Base-by-base conservation (phyloP, 371 early-diverging fungal genomes). In the Mucor ambiguus region DNA sequence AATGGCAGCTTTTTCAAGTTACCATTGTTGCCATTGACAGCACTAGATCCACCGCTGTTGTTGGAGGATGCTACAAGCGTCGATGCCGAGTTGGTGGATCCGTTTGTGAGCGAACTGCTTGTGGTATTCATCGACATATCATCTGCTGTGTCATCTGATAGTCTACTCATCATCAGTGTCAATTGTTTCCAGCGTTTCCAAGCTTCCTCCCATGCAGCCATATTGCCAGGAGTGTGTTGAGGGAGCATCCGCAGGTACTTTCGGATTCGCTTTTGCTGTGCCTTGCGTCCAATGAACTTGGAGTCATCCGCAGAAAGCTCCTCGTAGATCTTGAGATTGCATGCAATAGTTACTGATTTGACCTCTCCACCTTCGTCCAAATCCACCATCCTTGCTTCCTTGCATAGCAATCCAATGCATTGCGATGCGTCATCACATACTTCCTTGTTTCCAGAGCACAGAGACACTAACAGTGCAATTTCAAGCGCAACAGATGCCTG, bases 151-250 rank as follows among this genome's bases (percentile, higher is more conserved):
- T 81, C 83, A 22, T 88, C 88, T 1, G 74, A 57, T 4, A 73
- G 46, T 26, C 76, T 72, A 52, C 77, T 77, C 64, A 89, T 76
- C 38, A 79, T 68, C 8, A 72, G 74, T 2, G 83, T 89, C 10
- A 89, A 67, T 20, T 73, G 69, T 54, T 83, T 85, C 94, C 95
- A 95, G 18, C 92, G 86, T 38, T 83, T 81, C 94, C 94, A 95
- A 0, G 89, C 87, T 67, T 94, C 94, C 71, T 93, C 94, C 93
- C 94, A 94, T 9, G 93, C 94, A 0, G 89, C 90, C 66, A 93
- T 75, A 60, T 88, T 91, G 9, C 93, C 93, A 6, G 89, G 85
- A 2, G 93, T 92, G 16, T 89, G 90, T 16, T 78, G 75, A 28
- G 82, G 78, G 52, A 92, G 78, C 66, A 87, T 79, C 6, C 93